Evolutionary conservation across 805 yeast species (phyloP), one percentile per base, ranked within the genome.

Genomic region (Spathaspora sp.): DNA sequence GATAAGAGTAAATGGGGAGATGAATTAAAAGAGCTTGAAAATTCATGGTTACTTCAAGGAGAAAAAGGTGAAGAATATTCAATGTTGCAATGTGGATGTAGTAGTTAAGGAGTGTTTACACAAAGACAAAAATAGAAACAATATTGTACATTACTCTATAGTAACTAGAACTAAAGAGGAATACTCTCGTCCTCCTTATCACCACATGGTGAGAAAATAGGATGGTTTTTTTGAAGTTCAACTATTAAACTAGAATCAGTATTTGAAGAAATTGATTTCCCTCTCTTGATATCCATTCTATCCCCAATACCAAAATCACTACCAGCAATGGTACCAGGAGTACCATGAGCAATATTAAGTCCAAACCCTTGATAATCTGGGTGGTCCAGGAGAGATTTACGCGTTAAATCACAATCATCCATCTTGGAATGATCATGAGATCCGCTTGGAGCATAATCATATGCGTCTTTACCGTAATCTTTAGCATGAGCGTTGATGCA

Each of bases 61-160:
- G 81, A 79, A 31, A 77, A 72, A 8, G 82, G 82, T 1, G 77
- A 73, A 8, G 73, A 73, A 1, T 77, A 73, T 50, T 72, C 83
- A 19, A 89, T 87, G 86, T 66, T 77, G 42, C 91, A 85, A 61
- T 86, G 93, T 62, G 81, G 91, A 45, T 91, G 97, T 64, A 81
- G 89, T 1, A 70, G 75, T 62, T 69, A 42, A 14, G 14, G n/a
- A n/a, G 4, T 35, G 8, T 35, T 11, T 35, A 35, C 14, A 11
- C 8, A 14, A 14, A 35, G 14, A 35, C 14, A 11, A 2, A 14
- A 14, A 35, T 3, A 35, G 3, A 35, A 14, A 35, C 40, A 14
- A n/a, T 35, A 31, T 5, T 14, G 12, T 31, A 14, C 35, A 31
- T 31, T 14, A 31, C 35, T 31, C 35, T 31, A 31, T 10, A 11